phyloP scores from a whole-genome alignment of 345 rosid species.

The Chamaenerion angustifolium region DNA sequence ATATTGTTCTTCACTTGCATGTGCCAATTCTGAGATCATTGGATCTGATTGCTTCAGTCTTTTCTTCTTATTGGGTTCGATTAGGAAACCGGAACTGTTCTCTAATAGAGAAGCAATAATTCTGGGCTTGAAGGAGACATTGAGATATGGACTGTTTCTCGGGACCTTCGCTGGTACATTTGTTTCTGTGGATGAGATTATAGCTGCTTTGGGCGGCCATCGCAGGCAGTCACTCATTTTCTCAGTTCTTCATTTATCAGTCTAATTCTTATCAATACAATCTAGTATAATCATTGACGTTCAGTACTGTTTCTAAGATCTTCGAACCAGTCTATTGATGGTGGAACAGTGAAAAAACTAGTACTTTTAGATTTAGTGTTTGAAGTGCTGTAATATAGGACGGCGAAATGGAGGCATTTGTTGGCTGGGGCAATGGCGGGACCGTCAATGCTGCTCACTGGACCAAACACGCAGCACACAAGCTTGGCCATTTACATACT shows the following conservation, averaged over 20 bases:
- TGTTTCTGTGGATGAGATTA: slow-evolving; percentile 68
- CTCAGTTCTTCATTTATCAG: neutral
- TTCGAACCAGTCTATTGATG: too few species aligned
- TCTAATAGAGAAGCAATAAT: slow-evolving; percentile 49
- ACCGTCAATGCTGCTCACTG: slow-evolving; percentile 88
- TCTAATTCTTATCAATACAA: too few species aligned
- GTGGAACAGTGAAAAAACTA: too few species aligned
- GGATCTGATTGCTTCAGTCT: neutral
- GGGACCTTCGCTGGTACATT: slow-evolving; percentile 89
- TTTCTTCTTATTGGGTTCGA: neutral
- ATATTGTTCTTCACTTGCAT: neutral
- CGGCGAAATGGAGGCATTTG: slow-evolving; percentile 78
- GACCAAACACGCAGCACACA: slow-evolving; percentile 66
- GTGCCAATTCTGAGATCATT: neutral
- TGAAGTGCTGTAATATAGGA: slow-evolving; percentile 25
- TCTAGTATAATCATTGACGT: too few species aligned
- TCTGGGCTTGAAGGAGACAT: slow-evolving; percentile 67
- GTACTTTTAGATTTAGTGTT: neutral
- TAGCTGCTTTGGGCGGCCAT: slow-evolving; percentile 61
- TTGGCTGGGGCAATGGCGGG: slow-evolving; percentile 86
- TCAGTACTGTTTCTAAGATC: too few species aligned
- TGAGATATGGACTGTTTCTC: slow-evolving; percentile 79
- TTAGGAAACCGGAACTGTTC: slow-evolving; percentile 48
- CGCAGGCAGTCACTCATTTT: slow-evolving; percentile 31
- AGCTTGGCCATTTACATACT: slow-evolving; percentile 82